phyloP scores from a whole-genome alignment of 495 filamentous ascomycete species.

The Penicillium ucsense region DNA sequence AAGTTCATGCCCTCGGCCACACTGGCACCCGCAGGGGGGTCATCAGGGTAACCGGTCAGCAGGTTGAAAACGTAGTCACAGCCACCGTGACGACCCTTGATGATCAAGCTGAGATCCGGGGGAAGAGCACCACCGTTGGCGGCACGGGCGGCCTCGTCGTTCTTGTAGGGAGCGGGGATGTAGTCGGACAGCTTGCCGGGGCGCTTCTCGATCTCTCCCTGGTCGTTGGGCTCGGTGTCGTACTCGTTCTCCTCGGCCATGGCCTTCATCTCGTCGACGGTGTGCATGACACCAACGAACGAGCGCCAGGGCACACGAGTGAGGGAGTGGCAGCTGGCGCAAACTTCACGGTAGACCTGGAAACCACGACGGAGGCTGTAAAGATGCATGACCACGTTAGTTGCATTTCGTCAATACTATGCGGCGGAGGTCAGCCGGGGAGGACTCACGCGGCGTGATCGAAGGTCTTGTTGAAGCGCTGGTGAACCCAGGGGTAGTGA shows the following conservation, averaged over 20 bases:
- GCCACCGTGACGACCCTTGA: slow-evolving; percentile 95
- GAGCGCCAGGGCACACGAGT: slow-evolving; percentile 86
- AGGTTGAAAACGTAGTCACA: slow-evolving; percentile 97
- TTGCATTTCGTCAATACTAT: slow-evolving; percentile 9
- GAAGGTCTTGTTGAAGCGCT: slow-evolving; percentile 84
- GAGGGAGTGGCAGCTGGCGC: slow-evolving; percentile 94
- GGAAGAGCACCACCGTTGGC: slow-evolving; percentile 97
- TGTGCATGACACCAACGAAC: slow-evolving; percentile 84
- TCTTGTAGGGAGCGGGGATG: slow-evolving; percentile 89
- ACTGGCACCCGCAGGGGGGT: slow-evolving; percentile 77
- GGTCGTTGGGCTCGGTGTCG: slow-evolving; percentile 94
- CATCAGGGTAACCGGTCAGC: slow-evolving; percentile 97
- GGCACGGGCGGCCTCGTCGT: slow-evolving; percentile 96
- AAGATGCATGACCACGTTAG: slow-evolving; percentile 15
- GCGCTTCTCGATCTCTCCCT: slow-evolving; percentile 96
- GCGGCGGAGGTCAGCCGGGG: not conserved
- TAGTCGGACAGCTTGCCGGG: slow-evolving; percentile 98
- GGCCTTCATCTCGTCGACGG: slow-evolving; percentile 93
- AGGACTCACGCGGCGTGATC: slow-evolving; percentile 83
- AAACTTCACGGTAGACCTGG: slow-evolving; percentile 99
- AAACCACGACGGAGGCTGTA: slow-evolving; percentile 92
- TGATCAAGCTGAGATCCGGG: slow-evolving; percentile 93
- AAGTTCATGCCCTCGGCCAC: slow-evolving; percentile 90
- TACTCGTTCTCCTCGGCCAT: slow-evolving; percentile 98
- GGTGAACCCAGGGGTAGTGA: slow-evolving; percentile 92